phyloP scores from a whole-genome alignment of 208 protist genomes.

The Lotmaria passim region DNA sequence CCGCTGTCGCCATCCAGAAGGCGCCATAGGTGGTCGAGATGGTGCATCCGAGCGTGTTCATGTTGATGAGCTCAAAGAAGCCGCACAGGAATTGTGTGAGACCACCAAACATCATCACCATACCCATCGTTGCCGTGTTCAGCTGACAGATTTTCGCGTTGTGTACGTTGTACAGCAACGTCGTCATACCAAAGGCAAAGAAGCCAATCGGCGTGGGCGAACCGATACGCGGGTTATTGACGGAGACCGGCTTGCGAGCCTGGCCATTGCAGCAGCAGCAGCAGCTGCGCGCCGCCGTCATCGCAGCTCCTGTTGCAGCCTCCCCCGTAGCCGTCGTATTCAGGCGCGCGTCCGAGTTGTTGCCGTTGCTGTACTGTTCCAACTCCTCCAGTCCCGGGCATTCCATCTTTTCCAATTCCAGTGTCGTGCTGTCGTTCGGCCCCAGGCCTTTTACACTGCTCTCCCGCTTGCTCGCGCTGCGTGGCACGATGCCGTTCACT shows the following conservation, averaged over 20 bases:
- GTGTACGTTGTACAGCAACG: slow-evolving; percentile 60
- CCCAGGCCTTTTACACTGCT: background rate
- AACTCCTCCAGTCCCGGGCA: background rate
- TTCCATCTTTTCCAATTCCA: background rate
- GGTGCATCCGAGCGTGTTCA: slow-evolving; percentile 64
- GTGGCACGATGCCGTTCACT: background rate
- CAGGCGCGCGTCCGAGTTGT: background rate
- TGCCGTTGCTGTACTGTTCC: slow-evolving; percentile 6
- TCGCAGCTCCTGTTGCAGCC: background rate
- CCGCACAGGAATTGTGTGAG: slow-evolving; percentile 61
- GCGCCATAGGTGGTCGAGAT: slow-evolving; percentile 54
- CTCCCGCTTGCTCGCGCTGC: background rate
- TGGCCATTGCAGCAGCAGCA: slow-evolving; percentile 6
- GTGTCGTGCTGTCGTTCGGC: background rate
- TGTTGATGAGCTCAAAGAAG: slow-evolving; percentile 58
- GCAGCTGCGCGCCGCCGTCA: background rate
- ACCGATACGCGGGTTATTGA: slow-evolving; percentile 33
- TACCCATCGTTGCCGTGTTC: slow-evolving; percentile 40
- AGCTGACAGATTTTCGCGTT: slow-evolving; percentile 50
- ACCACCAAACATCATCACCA: slow-evolving; percentile 58
- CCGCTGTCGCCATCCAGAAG: slow-evolving; percentile 58
- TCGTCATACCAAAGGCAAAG: slow-evolving; percentile 76
- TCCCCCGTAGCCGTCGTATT: no score
- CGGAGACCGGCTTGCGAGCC: slow-evolving; percentile 12
- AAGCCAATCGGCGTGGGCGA: slow-evolving; percentile 55